A percentile compares a stretch with the other conserved stretches of the same genome.
phyloP scores from a whole-genome alignment of 2,329 filamentous ascomycete genomes.

The Bertia moriformis region DNA sequence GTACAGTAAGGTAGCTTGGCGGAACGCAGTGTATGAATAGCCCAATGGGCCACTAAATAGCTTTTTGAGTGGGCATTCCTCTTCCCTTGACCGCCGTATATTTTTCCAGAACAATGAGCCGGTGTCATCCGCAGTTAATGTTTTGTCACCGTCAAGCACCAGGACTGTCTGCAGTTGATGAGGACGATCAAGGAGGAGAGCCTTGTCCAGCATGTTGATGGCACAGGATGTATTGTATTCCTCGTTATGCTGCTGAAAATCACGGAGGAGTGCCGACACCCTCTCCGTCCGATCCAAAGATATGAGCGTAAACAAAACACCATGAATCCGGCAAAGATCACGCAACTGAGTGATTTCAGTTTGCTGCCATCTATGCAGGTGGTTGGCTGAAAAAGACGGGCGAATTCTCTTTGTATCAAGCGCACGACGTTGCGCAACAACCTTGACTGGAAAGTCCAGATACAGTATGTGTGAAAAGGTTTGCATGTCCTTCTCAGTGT shows the following conservation, averaged over 20 bases:
- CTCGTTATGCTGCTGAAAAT: conserved; percentile 20
- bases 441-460: conserved; percentile 21
- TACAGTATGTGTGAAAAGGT: conserved; percentile 45
- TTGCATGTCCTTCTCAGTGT: conserved; percentile 26
- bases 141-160: conserved; percentile 43
- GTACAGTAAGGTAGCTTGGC: conserved; percentile 34
- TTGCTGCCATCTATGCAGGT: conserved; percentile 31
- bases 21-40: conserved; percentile 39
- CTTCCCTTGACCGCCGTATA: conserved; percentile 24
- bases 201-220: conserved; percentile 16
- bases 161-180: conserved; percentile 29
- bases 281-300: conserved; percentile 8
- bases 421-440: conserved; percentile 19
- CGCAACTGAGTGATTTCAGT: conserved; percentile 26
- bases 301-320: conserved; percentile 28
- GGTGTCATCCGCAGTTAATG: conserved; percentile 32
- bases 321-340: conserved; percentile 23
- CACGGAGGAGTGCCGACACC: conserved; percentile 19
- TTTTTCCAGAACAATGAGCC: conserved; percentile 31
- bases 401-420: conserved; percentile 22
- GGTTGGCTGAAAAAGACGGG: conserved; percentile 11
- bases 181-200: conserved; percentile 11
- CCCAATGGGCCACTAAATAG: conserved; percentile 29
- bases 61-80: conserved; percentile 16
- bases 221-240: conserved; percentile 20